Conservation (phyloP, 106 monocot species). For the Agapanthus africanus region DNA sequence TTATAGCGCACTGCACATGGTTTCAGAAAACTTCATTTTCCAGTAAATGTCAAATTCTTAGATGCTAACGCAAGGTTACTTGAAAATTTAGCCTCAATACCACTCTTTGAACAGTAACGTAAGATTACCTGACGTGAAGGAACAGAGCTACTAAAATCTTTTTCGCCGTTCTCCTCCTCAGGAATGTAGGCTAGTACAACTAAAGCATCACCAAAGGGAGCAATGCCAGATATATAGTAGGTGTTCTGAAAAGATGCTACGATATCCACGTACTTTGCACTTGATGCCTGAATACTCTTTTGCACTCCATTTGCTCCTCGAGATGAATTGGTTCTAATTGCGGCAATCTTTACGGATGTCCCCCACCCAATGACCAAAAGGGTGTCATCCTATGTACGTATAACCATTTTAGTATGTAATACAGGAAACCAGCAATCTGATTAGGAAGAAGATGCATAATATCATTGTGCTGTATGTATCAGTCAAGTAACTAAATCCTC, state of each 20-base stretch:
- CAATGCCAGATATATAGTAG: constrained; percentile 90
- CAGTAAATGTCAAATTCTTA: neutral
- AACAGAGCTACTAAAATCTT: constrained; percentile 42
- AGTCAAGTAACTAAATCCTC: no score
- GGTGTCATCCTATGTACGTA: constrained; percentile 65
- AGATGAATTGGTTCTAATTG: constrained; percentile 48
- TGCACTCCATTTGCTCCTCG: constrained; percentile 51
- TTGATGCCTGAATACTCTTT: constrained; percentile 34
- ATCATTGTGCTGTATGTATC: no score
- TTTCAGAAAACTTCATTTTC: neutral
- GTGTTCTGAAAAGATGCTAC: constrained; percentile 91
- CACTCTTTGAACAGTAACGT: neutral
- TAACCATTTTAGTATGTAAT: constrained; percentile 11
- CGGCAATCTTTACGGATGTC: constrained; percentile 81
- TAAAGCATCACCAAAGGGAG: constrained; percentile 90
- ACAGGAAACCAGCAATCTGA: neutral
- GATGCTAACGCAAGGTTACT: neutral
- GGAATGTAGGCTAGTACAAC: constrained; percentile 91
- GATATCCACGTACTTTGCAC: constrained; percentile 83
- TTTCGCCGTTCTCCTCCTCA: constrained; percentile 64
- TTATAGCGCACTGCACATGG: neutral
- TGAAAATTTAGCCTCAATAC: neutral
- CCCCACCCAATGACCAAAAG: constrained; percentile 99
- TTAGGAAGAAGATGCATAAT: no score
- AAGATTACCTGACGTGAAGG: constrained; percentile 70